Conservation (phyloP, 2,329 filamentous ascomycete genomes). For the Saccharata proteae region DNA sequence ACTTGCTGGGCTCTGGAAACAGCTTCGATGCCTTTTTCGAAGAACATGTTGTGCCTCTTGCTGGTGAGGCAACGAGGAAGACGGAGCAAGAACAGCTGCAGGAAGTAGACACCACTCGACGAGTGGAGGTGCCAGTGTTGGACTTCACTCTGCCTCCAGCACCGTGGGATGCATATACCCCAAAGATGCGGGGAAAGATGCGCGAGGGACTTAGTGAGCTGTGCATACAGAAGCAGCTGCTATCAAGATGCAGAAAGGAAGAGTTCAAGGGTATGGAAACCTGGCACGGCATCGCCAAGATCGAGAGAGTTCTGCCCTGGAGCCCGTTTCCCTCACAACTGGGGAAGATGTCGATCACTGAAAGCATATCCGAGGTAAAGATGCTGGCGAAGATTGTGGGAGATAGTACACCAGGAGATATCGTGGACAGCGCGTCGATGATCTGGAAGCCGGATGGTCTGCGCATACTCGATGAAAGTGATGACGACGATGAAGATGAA, state of each 20-base stretch:
- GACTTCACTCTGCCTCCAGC: conserved; percentile 29
- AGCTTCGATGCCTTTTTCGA: conserved; percentile 23
- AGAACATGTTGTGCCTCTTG: conserved; percentile 23
- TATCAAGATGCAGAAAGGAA: conserved; percentile 9
- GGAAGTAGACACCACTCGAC: conserved; percentile 34
- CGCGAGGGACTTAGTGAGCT: conserved; percentile 11
- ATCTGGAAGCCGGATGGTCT: conserved; percentile 38
- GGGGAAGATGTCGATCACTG: conserved; percentile 24
- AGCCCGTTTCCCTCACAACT: conserved; percentile 33
- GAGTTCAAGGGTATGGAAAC: conserved; percentile 16
- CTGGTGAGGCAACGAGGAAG: conserved; percentile 21
- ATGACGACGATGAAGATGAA: conserved; percentile 27
- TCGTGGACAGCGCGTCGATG: conserved; percentile 28
- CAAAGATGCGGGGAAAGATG: conserved; percentile 9
- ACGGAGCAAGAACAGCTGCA: conserved; percentile 34
- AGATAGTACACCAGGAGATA: conserved; percentile 19
- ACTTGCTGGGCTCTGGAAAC: conserved; percentile 15
- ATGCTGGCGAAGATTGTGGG: conserved; percentile 23
- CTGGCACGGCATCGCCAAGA: conserved; percentile 30
- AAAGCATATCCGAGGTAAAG: conserved; percentile 29
- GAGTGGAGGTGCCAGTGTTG: conserved; percentile 37
- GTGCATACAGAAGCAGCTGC: conserved; percentile 14
- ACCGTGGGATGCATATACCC: conserved; percentile 34
- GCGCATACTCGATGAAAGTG: conserved; percentile 28
- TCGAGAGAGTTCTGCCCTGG: conserved; percentile 35